These are phyloP conservation scores for Coemansia sp. DNA, from an alignment of 192 early-diverging fungal species.

Conservation along the genomic window DNA sequence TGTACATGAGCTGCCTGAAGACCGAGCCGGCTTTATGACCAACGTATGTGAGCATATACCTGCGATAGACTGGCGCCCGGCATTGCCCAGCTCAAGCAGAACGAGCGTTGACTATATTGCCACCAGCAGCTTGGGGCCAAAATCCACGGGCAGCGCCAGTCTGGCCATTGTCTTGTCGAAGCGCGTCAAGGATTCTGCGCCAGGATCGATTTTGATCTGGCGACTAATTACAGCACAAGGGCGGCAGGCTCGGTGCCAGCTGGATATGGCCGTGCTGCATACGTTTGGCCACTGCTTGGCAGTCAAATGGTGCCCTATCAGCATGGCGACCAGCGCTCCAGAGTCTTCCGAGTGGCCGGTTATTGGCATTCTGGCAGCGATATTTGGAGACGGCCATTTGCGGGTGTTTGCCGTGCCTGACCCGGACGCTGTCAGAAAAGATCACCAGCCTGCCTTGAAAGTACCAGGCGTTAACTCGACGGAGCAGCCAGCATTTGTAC, in stretches of 20 bases:
- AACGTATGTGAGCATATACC: constrained; percentile 18
- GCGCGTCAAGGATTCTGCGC: constrained; percentile 16
- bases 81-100: neutral
- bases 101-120: constrained; percentile 21
- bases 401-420: constrained; percentile 32
- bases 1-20: constrained; percentile 3
- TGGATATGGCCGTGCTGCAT: constrained; percentile 27
- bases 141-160: neutral
- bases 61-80: constrained; percentile 38
- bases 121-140: constrained; percentile 18
- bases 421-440: neutral
- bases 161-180: constrained; percentile 2
- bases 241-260: constrained; percentile 1
- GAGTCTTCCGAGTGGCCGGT: neutral
- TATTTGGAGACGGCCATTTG: constrained; percentile 44
- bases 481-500: constrained; percentile 12
- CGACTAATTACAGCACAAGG: constrained; percentile 8
- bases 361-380: constrained; percentile 26
- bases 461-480: too few relatives aligned
- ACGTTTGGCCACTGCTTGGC: constrained; percentile 30
- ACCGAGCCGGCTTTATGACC: constrained; percentile 15
- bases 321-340: neutral
- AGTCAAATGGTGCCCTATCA: constrained; percentile 41
- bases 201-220: constrained; percentile 40
- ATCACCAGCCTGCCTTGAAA: too few relatives aligned